Evolutionary conservation across 2,329 filamentous ascomycete species (phyloP).

Genomic region (Ophiocordyceps australis): DNA sequence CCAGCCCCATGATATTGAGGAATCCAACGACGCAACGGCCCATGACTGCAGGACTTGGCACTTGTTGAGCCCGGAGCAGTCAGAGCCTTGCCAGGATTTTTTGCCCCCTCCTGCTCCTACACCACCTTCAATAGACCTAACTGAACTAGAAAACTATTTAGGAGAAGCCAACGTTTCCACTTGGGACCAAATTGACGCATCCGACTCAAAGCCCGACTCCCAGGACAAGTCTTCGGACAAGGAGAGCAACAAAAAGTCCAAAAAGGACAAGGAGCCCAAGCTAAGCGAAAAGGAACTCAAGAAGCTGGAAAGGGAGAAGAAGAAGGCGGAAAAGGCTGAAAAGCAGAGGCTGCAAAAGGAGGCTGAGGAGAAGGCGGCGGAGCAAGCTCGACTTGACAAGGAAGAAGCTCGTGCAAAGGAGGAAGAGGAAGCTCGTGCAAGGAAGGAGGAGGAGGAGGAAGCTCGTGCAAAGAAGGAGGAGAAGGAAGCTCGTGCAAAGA

Average conservation of each 20-base stretch:
- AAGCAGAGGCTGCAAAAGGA: constrained; percentile 11
- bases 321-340: constrained; percentile 20
- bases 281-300: constrained; percentile 30
- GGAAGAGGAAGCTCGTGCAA: constrained; percentile 10
- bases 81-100: no score
- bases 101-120: constrained; percentile 28
- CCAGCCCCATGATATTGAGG: constrained; percentile 25
- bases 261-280: constrained; percentile 22
- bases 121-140: constrained; percentile 25
- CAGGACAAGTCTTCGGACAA: constrained; percentile 20
- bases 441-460: constrained; percentile 12
- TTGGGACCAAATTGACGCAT: constrained; percentile 16
- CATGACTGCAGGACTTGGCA: constrained; percentile 26
- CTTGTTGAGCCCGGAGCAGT: no score
- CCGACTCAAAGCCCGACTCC: constrained; percentile 18
- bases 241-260: constrained; percentile 18
- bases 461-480: constrained; percentile 9
- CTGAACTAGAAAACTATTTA: constrained; percentile 15
- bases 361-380: constrained; percentile 11
- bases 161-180: constrained; percentile 15
- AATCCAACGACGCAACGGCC: constrained; percentile 22
- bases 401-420: constrained; percentile 10
- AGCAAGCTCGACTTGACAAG: constrained; percentile 11
- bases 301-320: constrained; percentile 30
- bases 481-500: constrained; percentile 10